Evolutionary conservation across 2,329 filamentous ascomycete genomes (phyloP), one percentile per base, ranked within the genome.

Genomic region (Alternaria brassicicola): DNA sequence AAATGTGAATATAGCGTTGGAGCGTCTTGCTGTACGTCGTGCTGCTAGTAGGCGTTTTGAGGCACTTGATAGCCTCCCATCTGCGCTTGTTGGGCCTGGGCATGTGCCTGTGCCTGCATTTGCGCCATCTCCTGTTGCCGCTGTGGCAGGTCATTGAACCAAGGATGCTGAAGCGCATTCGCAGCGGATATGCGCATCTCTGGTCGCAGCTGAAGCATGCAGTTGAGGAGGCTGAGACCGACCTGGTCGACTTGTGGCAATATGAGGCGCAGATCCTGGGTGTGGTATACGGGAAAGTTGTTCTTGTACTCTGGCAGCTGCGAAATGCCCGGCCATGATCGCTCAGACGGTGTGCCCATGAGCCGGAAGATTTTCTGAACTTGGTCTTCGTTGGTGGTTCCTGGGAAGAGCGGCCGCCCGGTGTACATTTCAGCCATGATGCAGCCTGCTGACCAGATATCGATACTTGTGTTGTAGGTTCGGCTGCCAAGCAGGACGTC

Each of bases 381-480:
- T 78, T 99, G 95, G 75, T 99, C 95, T 78, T 99, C 95, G 77
- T 99, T 99, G 35, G 95, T 97, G 2, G 95, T 99, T 57, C 95
- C 95, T 0, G 95, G 95, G 81, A 99, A 99, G 6, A 99, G 85
- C 0, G 95, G 95, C 17, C 95, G 87, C 4, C 95, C 95, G 0
- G 94, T 97, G 78, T 96, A 98, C 93, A 99, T 97, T 80, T 99
- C 95, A 9, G 95, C 95, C 95, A 99, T 98, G 83, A 99, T 99
- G 78, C 95, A 99, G 55, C 95, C 95, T 6, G 95, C 95, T 6
- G 92, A 97, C 95, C 95, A 99, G 76, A 99, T 98, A 74, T 99
- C 95, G 77, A 99, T 98, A 80, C 92, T 96, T n/a, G 95, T 99
- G 80, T 97, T 99, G 82, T 99, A 99, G 21, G 95, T 98, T 65